phyloP scores from a whole-genome alignment of 306 rosid species.

The Quercus gilva region DNA sequence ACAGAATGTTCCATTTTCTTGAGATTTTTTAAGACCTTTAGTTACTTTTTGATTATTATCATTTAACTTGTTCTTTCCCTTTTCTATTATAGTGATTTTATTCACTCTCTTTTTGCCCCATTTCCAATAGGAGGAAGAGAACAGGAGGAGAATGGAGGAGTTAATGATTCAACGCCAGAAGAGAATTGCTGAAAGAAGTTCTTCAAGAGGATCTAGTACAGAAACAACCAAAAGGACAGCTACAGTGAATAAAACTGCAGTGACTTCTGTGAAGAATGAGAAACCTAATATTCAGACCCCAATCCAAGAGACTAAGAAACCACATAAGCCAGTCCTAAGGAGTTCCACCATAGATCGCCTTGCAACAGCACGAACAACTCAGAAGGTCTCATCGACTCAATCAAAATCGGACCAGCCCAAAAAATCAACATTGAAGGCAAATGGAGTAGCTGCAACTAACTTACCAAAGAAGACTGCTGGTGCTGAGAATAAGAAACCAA shows the following conservation, averaged over 20 bases:
- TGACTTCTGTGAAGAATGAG: slow-evolving; percentile 39
- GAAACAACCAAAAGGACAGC: slow-evolving; percentile 43
- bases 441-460: slow-evolving; percentile 27
- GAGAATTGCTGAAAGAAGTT: slow-evolving; percentile 92
- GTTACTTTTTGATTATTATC: slow-evolving; percentile 6
- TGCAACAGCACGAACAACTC: slow-evolving; percentile 55
- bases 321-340: slow-evolving; percentile 56
- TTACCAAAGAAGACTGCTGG: slow-evolving; percentile 37
- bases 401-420: slow-evolving; percentile 43
- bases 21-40: neutral
- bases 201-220: slow-evolving; percentile 28
- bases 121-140: slow-evolving; percentile 75
- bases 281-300: slow-evolving; percentile 48
- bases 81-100: neutral
- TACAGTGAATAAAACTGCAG: slow-evolving; percentile 30
- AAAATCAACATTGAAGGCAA: slow-evolving; percentile 51
- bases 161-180: slow-evolving; percentile 64
- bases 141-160: slow-evolving; percentile 73
- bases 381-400: slow-evolving; percentile 39
- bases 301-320: slow-evolving; percentile 51
- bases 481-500: slow-evolving; percentile 53
- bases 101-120: slow-evolving; percentile 16
- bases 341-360: slow-evolving; percentile 87
- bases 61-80: neutral
- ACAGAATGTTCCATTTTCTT: neutral